Evolutionary conservation across 148 eudicot genomes (phyloP), one percentile per base, ranked within the genome.

Genomic region (Limonium bicolor): DNA sequence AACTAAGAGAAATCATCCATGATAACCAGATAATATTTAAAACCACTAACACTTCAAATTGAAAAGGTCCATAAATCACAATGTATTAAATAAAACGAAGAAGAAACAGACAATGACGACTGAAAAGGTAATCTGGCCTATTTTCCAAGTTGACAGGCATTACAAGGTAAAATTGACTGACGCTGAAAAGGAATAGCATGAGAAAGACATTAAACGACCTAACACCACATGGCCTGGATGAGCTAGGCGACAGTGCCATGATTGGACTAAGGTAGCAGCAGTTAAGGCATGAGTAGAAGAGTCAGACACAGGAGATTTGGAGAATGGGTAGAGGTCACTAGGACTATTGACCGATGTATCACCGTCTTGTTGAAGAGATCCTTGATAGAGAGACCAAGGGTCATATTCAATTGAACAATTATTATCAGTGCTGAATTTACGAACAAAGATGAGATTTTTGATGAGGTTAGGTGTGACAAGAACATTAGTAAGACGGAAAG

Each of bases 11-110:
- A 62, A 19, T 62, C 44, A 41, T 62, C 67, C 5, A 43, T 9
- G 4, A 55, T 31, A 0, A 55, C n/a, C 6, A 55, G 4, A 29
- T 62, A 62, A 33, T 62, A 62, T 12, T 51, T 22, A 21, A 28
- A 44, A 0, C 60, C 41, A 7, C 8, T 7, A 30, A 22, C 2
- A 24, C 67, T 62, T 0, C 20, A 4, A 13, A 55, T 15, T 0
- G 60, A 50, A 1, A 60, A 62, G 1, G 50, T 54, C 61, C 62
- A 48, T 3, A 57, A 21, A 49, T 58, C 40, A 39, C 36, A 18
- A 34, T 62, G 61, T 2, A 62, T 17, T 3, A 49, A 23, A 6
- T 33, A 21, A 55, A 48, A 40, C 0, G 66, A 43, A 10, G 8
- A 3, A n/a, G 11, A 13, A 29, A 53, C 54, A 9, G 15, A 18